Conservation (phyloP, 768 basidiomycete genomes). For the Lactifluus pinguis region DNA sequence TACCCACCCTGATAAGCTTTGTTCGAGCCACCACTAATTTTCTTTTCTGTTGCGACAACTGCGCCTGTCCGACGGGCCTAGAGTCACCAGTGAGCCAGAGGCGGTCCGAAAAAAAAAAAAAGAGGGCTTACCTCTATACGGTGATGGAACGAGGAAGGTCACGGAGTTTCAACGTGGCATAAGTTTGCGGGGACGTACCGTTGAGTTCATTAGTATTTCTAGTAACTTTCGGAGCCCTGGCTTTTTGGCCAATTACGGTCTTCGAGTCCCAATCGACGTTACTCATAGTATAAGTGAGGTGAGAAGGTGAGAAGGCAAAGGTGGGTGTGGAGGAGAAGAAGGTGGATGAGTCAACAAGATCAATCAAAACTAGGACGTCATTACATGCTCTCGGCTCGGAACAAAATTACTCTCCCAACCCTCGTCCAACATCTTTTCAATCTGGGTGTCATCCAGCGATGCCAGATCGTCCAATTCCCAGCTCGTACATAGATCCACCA, state of each 20-base stretch:
- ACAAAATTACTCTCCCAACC: constrained; percentile 73
- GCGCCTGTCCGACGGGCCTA: constrained; percentile 72
- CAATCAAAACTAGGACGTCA: background rate
- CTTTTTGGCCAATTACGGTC: constrained; percentile 63
- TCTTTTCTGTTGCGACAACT: constrained; percentile 79
- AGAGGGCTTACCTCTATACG: constrained; percentile 15
- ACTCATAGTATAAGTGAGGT: constrained; percentile 20
- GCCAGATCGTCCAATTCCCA: constrained; percentile 84
- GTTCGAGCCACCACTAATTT: constrained; percentile 56
- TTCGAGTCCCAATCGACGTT: constrained; percentile 62
- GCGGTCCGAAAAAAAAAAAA: background rate
- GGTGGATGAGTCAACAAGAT: constrained; percentile 21
- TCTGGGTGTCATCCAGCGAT: constrained; percentile 53
- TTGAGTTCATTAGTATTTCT: constrained; percentile 53
- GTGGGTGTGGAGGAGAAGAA: background rate
- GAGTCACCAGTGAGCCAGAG: constrained; percentile 11
- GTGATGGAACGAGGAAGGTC: background rate
- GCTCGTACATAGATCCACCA: constrained; percentile 73
- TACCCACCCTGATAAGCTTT: constrained; percentile 72
- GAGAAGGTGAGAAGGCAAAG: background rate
- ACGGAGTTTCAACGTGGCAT: constrained; percentile 18
- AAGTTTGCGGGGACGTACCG: constrained; percentile 27
- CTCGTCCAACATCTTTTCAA: constrained; percentile 59
- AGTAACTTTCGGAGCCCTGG: constrained; percentile 51
- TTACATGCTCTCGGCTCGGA: constrained; percentile 29